A percentile compares a stretch with the other conserved stretches of the same genome.
phyloP scores from a whole-genome alignment of 2,329 filamentous ascomycete genomes.

The Colletotrichum sojae region DNA sequence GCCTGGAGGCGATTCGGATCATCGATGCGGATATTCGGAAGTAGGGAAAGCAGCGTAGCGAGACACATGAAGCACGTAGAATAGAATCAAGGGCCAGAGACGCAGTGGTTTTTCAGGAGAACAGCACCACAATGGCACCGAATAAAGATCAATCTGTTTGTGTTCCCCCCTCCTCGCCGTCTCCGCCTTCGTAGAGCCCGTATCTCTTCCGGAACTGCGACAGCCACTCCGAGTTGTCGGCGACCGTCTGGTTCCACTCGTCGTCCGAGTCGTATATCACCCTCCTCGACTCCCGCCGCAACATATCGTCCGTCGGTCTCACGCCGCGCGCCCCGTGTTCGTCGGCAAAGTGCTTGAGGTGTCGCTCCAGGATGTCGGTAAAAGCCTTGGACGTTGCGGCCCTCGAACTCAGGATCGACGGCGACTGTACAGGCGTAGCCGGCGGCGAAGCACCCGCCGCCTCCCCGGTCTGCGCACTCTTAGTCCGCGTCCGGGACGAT shows the following conservation, averaged over 20 bases:
- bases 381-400: conserved; percentile 25
- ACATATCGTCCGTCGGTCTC: conserved; percentile 45
- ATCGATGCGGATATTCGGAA: conserved; percentile 45
- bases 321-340: not conserved
- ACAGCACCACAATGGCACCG: not conserved
- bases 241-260: conserved; percentile 47
- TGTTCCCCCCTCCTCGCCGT: not conserved
- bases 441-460: too few species aligned
- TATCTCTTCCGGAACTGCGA: conserved; percentile 42
- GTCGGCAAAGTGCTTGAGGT: conserved; percentile 18
- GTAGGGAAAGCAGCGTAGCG: not conserved
- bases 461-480: not conserved
- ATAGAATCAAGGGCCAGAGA: too few species aligned
- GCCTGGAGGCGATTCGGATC: conserved; percentile 49
- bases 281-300: conserved; percentile 46
- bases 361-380: conserved; percentile 21
- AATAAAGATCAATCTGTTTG: not conserved
- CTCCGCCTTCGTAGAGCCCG: not conserved
- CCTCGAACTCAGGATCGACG: conserved; percentile 12
- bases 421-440: not conserved
- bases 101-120: too few species aligned
- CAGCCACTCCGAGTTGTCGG: conserved; percentile 48
- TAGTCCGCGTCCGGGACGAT: conserved; percentile 19
- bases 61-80: not conserved
- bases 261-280: conserved; percentile 46